These are phyloP conservation scores for Linnemannia schmuckeri DNA, from an alignment of 192 early-diverging fungal species.

Conservation along the genomic window DNA sequence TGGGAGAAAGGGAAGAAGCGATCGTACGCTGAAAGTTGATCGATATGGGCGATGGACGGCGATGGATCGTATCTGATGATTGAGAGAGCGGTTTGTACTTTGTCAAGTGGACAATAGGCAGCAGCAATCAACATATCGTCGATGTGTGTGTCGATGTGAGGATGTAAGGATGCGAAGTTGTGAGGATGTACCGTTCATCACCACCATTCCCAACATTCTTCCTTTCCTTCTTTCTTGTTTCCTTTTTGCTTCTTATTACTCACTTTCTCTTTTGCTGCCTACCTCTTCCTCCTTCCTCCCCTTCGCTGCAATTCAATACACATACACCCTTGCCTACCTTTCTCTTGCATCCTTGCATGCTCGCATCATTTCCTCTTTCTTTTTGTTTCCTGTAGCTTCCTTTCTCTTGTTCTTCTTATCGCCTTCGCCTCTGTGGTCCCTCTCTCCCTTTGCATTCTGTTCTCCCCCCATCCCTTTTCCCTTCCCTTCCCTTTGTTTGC, in stretches of 20 bases:
- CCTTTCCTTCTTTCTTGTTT: background rate
- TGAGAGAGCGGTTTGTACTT: no score
- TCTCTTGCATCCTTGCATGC: background rate
- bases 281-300: background rate
- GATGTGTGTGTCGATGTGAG: no score
- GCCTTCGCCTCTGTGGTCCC: background rate
- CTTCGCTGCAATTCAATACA: no score
- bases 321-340: background rate
- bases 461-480: background rate
- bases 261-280: background rate
- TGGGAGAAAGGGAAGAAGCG: no score
- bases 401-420: background rate
- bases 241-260: background rate
- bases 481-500: background rate
- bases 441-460: background rate
- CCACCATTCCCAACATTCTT: background rate
- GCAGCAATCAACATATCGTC: no score
- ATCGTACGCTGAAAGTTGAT: no score
- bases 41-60: no score
- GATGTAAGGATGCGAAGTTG: no score
- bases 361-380: background rate
- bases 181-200: no score
- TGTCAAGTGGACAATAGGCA: no score
- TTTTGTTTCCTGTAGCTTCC: background rate
- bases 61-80: no score